Percentiles rank a stretch among this genome's conserved stretches.
Conservation (phyloP, 2,329 filamentous ascomycete genomes). For the Epichloe aotearoae region DNA sequence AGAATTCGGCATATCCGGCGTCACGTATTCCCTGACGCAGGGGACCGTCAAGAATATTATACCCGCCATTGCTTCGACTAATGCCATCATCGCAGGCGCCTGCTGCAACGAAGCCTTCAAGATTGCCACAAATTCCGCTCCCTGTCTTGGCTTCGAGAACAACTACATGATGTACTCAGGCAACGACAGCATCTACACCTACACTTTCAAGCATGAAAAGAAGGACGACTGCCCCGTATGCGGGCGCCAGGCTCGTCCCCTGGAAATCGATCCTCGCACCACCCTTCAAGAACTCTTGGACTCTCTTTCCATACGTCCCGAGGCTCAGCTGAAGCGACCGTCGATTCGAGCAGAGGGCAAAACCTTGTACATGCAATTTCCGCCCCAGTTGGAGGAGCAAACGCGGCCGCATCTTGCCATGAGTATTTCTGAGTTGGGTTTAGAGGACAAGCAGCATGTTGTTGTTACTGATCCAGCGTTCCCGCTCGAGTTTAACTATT, state of each 20-base stretch:
- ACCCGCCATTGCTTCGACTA: conserved; percentile 92
- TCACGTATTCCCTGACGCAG: conserved; percentile 92
- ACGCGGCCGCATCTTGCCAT: conserved; percentile 71
- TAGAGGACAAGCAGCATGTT: conserved; percentile 74
- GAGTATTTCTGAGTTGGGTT: conserved; percentile 57
- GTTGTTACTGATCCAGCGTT: conserved; percentile 91
- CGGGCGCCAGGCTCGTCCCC: conserved; percentile 64
- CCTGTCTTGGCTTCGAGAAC: conserved; percentile 61
- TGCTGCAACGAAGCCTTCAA: conserved; percentile 98
- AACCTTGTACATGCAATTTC: conserved; percentile 82
- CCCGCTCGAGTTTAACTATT: conserved; percentile 52
- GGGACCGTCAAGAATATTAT: conserved; percentile 99
- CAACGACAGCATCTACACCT: conserved; percentile 90
- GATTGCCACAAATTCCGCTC: conserved; percentile 71
- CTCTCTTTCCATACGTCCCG: conserved; percentile 66
- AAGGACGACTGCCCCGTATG: conserved; percentile 94
- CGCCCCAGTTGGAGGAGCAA: conserved; percentile 68
- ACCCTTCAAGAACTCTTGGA: conserved; percentile 80
- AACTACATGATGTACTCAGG: conserved; percentile 99
- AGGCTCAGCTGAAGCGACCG: conserved; percentile 88
- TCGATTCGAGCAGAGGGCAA: conserved; percentile 67
- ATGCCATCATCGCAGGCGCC: conserved; percentile 87
- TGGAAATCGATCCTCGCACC: conserved; percentile 55
- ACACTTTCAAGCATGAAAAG: conserved; percentile 89
- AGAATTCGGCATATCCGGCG: conserved; percentile 82